Evolutionary conservation across 192 early-diverging fungal genomes (phyloP).

Genomic region (Coemansia sp.): DNA sequence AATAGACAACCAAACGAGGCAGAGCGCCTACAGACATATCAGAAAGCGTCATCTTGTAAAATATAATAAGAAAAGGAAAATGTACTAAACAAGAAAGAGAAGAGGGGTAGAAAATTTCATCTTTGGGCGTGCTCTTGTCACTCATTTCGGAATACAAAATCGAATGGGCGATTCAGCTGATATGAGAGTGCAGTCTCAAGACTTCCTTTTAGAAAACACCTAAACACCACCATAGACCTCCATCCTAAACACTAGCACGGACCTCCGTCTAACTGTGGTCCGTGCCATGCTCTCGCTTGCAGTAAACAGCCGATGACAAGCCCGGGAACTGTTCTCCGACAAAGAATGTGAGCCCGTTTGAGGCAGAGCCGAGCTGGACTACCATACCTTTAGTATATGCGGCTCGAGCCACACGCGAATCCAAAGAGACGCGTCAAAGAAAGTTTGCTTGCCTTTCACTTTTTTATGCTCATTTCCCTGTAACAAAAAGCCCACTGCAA

Average conservation of each 20-base stretch:
- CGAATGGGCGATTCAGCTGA: too few relatives aligned
- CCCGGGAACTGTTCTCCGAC: neutral
- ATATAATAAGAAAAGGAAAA: neutral
- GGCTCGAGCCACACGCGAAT: conserved; percentile 7
- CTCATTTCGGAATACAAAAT: too few relatives aligned
- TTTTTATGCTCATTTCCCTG: neutral
- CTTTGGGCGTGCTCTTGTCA: too few relatives aligned
- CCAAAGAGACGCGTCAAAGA: too few relatives aligned
- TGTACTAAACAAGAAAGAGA: too few relatives aligned
- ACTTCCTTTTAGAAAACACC: too few relatives aligned
- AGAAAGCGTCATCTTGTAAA: neutral
- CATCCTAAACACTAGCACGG: too few relatives aligned
- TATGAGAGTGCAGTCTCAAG: too few relatives aligned
- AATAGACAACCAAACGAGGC: conserved; percentile 10
- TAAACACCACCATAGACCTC: too few relatives aligned
- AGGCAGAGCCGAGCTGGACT: neutral
- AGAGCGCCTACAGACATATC: neutral
- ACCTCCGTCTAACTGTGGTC: too few relatives aligned
- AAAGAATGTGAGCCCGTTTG: neutral
- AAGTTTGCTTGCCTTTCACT: neutral
- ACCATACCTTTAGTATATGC: neutral
- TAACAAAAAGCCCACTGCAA: neutral
- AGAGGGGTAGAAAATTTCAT: too few relatives aligned
- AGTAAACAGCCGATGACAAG: neutral
- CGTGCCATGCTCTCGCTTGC: too few relatives aligned